Conservation (phyloP, 352 stramenopile genomes). For the Pythium volutum region DNA sequence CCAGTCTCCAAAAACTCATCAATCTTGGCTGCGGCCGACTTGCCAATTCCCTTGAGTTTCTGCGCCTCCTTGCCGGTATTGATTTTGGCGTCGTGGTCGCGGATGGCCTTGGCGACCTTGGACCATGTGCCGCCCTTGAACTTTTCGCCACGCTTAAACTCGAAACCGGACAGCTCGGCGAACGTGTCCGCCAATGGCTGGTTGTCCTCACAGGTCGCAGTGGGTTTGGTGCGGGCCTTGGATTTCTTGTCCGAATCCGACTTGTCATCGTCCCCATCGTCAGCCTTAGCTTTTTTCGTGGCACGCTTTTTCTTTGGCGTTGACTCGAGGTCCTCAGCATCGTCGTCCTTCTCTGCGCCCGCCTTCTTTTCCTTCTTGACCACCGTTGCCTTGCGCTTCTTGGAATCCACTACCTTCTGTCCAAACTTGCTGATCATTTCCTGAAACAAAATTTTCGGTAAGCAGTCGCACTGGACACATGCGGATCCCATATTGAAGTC, state of each 20-base stretch:
- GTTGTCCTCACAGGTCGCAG: constrained; percentile 59
- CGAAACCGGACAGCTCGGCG: constrained; percentile 77
- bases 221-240: constrained; percentile 44
- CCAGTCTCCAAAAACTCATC: constrained; percentile 85
- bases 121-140: constrained; percentile 88
- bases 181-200: constrained; percentile 73
- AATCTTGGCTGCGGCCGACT: constrained; percentile 76
- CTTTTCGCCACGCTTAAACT: constrained; percentile 85
- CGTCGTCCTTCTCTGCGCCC: constrained; percentile 2
- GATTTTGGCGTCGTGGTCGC: constrained; percentile 61
- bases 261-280: constrained; percentile 42
- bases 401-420: constrained; percentile 44
- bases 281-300: constrained; percentile 34
- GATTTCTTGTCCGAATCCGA: constrained; percentile 50
- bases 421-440: constrained; percentile 84
- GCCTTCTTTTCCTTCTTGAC: constrained; percentile 37
- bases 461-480: not conserved
- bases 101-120: constrained; percentile 85
- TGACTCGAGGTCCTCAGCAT: constrained; percentile 22
- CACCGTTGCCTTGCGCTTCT: constrained; percentile 48
- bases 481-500: not conserved
- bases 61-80: constrained; percentile 68
- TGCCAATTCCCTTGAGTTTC: constrained; percentile 85
- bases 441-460: constrained; percentile 19
- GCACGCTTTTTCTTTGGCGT: constrained; percentile 30